Conservation (phyloP, 306 rosid species). For the Malus fusca region DNA sequence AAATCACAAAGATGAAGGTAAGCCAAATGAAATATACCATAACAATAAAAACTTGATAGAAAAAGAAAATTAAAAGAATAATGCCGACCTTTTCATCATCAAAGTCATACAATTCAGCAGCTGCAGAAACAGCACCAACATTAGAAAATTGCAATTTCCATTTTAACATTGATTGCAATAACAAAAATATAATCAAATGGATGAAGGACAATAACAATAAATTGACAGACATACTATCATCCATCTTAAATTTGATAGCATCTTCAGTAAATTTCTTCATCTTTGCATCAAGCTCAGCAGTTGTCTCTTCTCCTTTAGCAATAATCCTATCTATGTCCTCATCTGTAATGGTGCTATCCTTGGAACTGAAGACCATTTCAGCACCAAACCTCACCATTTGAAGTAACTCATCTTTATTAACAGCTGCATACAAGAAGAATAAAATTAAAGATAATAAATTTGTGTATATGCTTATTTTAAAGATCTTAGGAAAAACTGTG, state of each 20-base stretch:
- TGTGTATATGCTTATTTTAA: not conserved
- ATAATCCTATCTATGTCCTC: slow-evolving; percentile 97
- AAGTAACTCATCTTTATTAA: slow-evolving; percentile 91
- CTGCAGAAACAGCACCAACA: slow-evolving; percentile 38
- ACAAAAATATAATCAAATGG: not conserved
- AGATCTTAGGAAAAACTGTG: not conserved
- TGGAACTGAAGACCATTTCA: slow-evolving; percentile 99
- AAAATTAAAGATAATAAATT: not conserved
- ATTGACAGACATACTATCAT: slow-evolving; percentile 59
- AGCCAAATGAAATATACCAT: not conserved
- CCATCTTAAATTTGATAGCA: slow-evolving; percentile 98
- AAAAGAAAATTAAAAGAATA: not conserved
- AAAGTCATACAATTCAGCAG: slow-evolving; percentile 92
- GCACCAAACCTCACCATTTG: slow-evolving; percentile 99
- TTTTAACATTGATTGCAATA: not conserved
- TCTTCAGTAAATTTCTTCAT: slow-evolving; percentile 99
- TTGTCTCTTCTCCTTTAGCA: slow-evolving; percentile 96
- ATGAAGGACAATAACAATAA: not conserved
- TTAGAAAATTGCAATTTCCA: slow-evolving; percentile 16
- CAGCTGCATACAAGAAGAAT: slow-evolving; percentile 49
- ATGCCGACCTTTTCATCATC: slow-evolving; percentile 78
- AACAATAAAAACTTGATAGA: not conserved
- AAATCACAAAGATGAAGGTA: not conserved
- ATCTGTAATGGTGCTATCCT: slow-evolving; percentile 91
- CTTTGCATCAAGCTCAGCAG: slow-evolving; percentile 97